Evolutionary conservation across 1,284 basidiomycete genomes (phyloP).

Genomic region (Gomphus sp.): DNA sequence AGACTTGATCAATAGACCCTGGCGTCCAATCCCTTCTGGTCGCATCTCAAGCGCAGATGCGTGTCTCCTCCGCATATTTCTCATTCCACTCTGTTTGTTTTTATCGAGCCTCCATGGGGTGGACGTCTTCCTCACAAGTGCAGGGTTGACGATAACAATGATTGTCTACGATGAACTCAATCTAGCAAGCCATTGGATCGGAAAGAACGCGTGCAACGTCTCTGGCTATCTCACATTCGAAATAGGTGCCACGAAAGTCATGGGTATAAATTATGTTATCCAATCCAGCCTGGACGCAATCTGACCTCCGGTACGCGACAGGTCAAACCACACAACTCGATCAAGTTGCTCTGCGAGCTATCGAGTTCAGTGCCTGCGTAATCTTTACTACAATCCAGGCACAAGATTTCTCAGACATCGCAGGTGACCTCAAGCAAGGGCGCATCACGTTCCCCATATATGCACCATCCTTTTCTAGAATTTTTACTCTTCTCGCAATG

Average conservation of each 20-base stretch:
- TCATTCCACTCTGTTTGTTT: conserved; percentile 24
- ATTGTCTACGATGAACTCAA: conserved; percentile 29
- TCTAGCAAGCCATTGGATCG: conserved; percentile 25
- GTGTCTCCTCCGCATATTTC: conserved; percentile 25
- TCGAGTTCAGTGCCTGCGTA: conserved; percentile 22
- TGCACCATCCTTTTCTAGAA: conserved; percentile 16
- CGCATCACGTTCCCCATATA: conserved; percentile 31
- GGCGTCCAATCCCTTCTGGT: conserved; percentile 34
- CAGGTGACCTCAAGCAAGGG: conserved; percentile 27
- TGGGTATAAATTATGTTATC: conserved; percentile 8
- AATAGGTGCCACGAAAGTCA: not conserved
- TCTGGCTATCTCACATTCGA: not conserved
- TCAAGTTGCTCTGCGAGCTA: conserved; percentile 14
- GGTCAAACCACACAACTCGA: conserved; percentile 7
- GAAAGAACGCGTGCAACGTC: conserved; percentile 23
- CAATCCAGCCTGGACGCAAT: not conserved
- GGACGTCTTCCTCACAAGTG: conserved; percentile 22
- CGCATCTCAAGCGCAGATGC: conserved; percentile 27
- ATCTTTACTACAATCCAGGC: conserved; percentile 29
- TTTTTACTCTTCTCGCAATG: conserved; percentile 10
- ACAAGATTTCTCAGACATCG: conserved; percentile 33
- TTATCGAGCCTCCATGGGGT: conserved; percentile 24
- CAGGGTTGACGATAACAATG: conserved; percentile 22
- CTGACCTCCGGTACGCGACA: not conserved
- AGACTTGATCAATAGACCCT: conserved; percentile 33